Evolutionary conservation across 1,284 basidiomycete species (phyloP).

Genomic region (Earliella scabrosa): DNA sequence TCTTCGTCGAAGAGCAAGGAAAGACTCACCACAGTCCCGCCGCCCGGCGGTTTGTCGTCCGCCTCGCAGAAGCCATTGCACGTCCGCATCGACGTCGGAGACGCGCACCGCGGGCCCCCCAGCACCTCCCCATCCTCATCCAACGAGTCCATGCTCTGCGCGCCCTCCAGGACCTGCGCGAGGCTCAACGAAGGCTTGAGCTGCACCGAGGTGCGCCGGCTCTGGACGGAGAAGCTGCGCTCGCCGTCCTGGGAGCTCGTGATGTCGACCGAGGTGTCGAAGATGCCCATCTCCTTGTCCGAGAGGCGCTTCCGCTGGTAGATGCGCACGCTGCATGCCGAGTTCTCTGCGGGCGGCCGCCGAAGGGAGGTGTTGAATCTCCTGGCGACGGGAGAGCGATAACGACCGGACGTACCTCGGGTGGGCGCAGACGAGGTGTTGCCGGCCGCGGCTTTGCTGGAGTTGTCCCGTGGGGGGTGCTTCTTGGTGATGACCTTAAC

Average conservation of each 20-base stretch:
- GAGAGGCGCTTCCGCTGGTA: conserved; percentile 12
- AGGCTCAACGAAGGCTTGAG: conserved; percentile 9
- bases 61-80: conserved; percentile 25
- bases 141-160: conserved; percentile 1
- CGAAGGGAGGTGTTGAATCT: background rate
- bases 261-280: conserved; percentile 18
- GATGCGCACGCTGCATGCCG: conserved; percentile 11
- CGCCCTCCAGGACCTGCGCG: conserved; percentile 9
- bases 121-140: background rate
- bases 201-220: conserved; percentile 12
- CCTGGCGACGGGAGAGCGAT: background rate
- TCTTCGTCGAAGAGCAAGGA: too few species aligned
- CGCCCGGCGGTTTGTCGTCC: background rate
- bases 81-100: conserved; percentile 14
- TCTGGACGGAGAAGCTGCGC: conserved; percentile 15
- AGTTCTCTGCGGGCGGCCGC: background rate
- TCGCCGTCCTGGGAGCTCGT: conserved; percentile 10
- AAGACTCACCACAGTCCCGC: conserved; percentile 21
- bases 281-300: conserved; percentile 12
- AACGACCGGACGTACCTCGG: background rate
- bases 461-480: background rate
- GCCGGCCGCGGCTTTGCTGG: background rate
- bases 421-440: background rate
- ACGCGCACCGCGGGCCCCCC: conserved; percentile 14
- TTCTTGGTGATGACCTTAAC: conserved; percentile 10